phyloP scores from a whole-genome alignment of 148 eudicot species.

The Diospyros kaki region DNA sequence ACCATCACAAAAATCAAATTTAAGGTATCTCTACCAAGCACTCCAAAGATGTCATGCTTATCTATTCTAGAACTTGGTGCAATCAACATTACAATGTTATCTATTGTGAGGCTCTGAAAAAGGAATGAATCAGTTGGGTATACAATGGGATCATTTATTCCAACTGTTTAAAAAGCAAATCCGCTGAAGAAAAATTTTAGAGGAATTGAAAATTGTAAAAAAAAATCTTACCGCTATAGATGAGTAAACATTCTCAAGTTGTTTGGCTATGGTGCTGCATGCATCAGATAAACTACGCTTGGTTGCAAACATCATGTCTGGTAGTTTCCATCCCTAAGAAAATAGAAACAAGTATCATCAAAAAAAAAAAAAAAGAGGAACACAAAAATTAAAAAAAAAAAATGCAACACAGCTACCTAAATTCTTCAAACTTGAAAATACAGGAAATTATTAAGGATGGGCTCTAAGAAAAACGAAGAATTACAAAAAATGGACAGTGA shows the following conservation, averaged over 20 bases:
- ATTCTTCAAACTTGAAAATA: too few species aligned
- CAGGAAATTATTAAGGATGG: too few species aligned
- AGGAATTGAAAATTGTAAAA: not conserved
- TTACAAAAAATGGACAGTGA: too few species aligned
- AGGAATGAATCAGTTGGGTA: not conserved
- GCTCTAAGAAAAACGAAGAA: too few species aligned
- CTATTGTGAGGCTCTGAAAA: not conserved
- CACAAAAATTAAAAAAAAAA: too few species aligned
- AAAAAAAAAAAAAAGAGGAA: too few species aligned
- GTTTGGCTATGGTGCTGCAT: conserved; percentile 48
- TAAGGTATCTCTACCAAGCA: too few species aligned
- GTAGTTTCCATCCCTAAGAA: conserved; percentile 85
- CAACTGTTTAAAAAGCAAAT: not conserved
- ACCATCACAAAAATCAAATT: not conserved
- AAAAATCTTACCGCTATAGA: conserved; percentile 49
- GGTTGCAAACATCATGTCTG: conserved; percentile 85
- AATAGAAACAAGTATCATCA: not conserved
- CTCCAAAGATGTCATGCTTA: too few species aligned
- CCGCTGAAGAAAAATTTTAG: not conserved
- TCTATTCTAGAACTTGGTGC: too few species aligned
- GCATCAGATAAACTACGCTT: conserved; percentile 80
- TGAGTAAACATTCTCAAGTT: conserved; percentile 70
- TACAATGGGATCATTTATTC: not conserved
- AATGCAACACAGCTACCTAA: too few species aligned
- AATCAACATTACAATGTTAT: not conserved